A percentile compares a stretch with the other conserved stretches of the same genome.
Evolutionary conservation across 2,329 filamentous ascomycete species (phyloP).

Genomic region (Cercospora nicotianae): DNA sequence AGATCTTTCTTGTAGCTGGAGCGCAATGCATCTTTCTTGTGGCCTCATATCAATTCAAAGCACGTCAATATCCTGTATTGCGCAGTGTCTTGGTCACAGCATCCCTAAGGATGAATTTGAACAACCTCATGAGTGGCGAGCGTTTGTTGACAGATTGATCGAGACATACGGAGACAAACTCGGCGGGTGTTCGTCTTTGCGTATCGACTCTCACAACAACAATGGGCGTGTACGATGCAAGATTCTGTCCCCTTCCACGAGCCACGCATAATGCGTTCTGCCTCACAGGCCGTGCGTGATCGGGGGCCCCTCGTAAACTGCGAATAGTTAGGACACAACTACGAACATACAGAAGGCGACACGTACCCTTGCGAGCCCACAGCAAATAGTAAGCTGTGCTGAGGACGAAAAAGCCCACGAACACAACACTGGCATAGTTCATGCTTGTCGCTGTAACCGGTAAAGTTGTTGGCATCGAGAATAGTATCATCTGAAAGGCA

Average conservation of each 20-base stretch:
- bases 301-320: slow-evolving; percentile 12
- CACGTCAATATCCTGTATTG: background rate
- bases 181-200: background rate
- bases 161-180: too few species aligned
- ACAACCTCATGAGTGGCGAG: background rate
- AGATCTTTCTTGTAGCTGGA: background rate
- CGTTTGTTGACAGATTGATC: background rate
- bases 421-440: slow-evolving; percentile 60
- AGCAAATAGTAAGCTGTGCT: slow-evolving; percentile 13
- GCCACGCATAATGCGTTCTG: background rate
- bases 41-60: background rate
- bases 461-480: slow-evolving; percentile 55
- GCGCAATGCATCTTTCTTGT: background rate
- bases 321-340: background rate
- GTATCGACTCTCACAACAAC: background rate
- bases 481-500: slow-evolving; percentile 43
- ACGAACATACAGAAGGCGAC: background rate
- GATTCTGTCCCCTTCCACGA: background rate
- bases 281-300: background rate
- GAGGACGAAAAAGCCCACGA: slow-evolving; percentile 49
- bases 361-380: slow-evolving; percentile 18
- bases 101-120: background rate
- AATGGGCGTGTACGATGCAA: background rate
- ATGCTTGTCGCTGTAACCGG: slow-evolving; percentile 56
- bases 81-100: background rate